These are phyloP conservation scores for Monilinia fructicola DNA, from an alignment of 2,329 filamentous ascomycete species.

Conservation along the genomic window DNA sequence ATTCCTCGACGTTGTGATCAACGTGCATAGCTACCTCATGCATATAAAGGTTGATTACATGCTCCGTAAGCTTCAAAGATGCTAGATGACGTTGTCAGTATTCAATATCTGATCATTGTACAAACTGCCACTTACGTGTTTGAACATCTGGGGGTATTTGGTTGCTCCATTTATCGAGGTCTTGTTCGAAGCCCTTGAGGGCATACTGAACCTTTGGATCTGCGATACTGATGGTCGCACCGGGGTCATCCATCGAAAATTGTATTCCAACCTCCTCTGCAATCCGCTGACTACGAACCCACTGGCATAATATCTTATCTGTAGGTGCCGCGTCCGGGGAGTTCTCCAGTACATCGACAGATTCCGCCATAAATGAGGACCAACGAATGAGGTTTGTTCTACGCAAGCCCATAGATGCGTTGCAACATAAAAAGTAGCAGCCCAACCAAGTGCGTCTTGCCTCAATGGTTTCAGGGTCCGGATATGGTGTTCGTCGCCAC, in stretches of 20 bases:
- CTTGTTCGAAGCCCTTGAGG: constrained; percentile 54
- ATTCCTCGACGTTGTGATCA: constrained; percentile 55
- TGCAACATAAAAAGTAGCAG: constrained; percentile 43
- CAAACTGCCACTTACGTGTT: constrained; percentile 35
- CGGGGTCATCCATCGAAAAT: constrained; percentile 52
- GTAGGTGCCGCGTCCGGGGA: constrained; percentile 44
- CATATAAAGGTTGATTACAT: constrained; percentile 55
- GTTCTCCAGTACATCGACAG: constrained; percentile 45
- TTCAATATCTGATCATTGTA: not conserved
- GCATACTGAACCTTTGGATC: constrained; percentile 56
- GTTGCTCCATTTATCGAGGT: constrained; percentile 50
- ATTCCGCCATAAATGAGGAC: constrained; percentile 47
- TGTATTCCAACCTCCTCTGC: constrained; percentile 56
- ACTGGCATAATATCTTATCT: constrained; percentile 46
- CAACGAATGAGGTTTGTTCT: constrained; percentile 48
- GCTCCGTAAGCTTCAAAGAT: constrained; percentile 51
- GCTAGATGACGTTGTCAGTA: constrained; percentile 40
- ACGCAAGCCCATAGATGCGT: constrained; percentile 47
- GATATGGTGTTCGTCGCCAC: constrained; percentile 45
- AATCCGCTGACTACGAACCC: constrained; percentile 48
- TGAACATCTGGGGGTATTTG: constrained; percentile 44
- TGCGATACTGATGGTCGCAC: constrained; percentile 49
- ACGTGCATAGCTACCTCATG: constrained; percentile 60
- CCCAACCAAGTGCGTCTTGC: constrained; percentile 41
- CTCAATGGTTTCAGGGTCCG: constrained; percentile 40